phyloP scores from a whole-genome alignment of 1,139 yeast species.

The Taphrina deformans region DNA sequence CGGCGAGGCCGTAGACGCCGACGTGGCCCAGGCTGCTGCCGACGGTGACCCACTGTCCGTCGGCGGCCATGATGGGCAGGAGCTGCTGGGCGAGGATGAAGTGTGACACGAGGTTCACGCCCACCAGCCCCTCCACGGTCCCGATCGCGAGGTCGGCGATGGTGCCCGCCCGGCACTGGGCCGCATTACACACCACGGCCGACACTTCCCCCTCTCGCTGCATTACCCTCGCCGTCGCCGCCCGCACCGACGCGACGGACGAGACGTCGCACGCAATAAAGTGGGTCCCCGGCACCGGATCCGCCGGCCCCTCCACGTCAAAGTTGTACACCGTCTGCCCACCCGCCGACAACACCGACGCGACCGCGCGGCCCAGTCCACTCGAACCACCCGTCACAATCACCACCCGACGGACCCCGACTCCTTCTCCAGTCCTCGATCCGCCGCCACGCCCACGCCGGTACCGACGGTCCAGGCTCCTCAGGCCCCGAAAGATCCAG shows the following conservation, averaged over 20 bases:
- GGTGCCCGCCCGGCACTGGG: conserved; percentile 57
- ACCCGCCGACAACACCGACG: conserved; percentile 36
- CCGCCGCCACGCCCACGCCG: no score
- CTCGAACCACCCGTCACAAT: conserved; percentile 80
- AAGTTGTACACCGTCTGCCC: conserved; percentile 60
- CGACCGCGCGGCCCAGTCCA: conserved; percentile 75
- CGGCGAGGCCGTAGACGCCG: conserved; percentile 44
- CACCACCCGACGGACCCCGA: conserved; percentile 47
- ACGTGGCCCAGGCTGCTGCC: conserved; percentile 77
- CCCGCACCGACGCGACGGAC: no score
- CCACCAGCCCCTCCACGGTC: conserved; percentile 49
- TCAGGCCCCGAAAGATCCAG: background rate
- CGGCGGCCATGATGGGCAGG: conserved; percentile 67
- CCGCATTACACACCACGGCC: conserved; percentile 85
- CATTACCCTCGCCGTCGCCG: conserved; percentile 52
- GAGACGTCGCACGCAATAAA: conserved; percentile 74
- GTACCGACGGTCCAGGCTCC: no score
- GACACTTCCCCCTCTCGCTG: no score
- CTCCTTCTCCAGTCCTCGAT: background rate
- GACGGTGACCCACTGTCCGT: conserved; percentile 68
- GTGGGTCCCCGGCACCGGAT: conserved; percentile 49
- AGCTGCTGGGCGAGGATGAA: conserved; percentile 69
- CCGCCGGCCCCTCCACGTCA: conserved; percentile 56
- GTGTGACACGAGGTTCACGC: conserved; percentile 67
- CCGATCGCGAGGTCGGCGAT: conserved; percentile 55